A percentile compares a stretch with the other conserved stretches of the same genome.
phyloP scores from a whole-genome alignment of 306 rosid species.

The Senna siamea region DNA sequence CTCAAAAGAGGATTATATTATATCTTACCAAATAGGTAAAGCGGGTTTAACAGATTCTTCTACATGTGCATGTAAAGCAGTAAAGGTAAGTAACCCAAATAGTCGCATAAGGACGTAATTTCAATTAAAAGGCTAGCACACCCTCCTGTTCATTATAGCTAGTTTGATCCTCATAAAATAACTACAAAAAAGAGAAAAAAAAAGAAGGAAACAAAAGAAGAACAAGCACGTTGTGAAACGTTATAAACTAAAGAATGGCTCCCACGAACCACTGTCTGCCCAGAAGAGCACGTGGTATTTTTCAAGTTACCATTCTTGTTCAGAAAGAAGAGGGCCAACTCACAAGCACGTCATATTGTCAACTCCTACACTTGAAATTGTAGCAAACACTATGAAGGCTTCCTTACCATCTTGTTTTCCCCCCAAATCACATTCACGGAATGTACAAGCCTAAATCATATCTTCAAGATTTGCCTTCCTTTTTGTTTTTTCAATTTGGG shows the following conservation, averaged over 20 bases:
- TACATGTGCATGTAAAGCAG: constrained; percentile 15
- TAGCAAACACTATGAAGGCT: not conserved
- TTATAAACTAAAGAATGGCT: not conserved
- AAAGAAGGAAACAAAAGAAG: not conserved
- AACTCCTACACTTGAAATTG: constrained; percentile 7
- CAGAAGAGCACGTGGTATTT: not conserved
- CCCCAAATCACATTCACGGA: not conserved
- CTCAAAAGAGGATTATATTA: not conserved
- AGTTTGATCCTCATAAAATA: not conserved
- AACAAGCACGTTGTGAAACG: not conserved
- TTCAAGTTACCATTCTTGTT: not conserved
- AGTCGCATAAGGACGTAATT: not conserved
- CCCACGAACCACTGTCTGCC: not conserved
- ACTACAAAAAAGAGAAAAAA: not conserved
- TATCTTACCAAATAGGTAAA: constrained; percentile 30
- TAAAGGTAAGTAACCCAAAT: not conserved
- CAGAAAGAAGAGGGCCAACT: not conserved
- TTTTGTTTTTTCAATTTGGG: too few species aligned
- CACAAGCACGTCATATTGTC: not conserved
- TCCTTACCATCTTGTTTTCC: not conserved
- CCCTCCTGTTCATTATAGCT: not conserved
- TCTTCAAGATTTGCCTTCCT: too few species aligned
- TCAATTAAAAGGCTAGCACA: not conserved
- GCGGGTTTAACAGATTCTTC: constrained; percentile 3
- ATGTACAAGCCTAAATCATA: too few species aligned